Percentiles rank a stretch among this genome's conserved stretches.
phyloP scores from a whole-genome alignment of 805 yeast species.

The Yarrowia deformans region DNA sequence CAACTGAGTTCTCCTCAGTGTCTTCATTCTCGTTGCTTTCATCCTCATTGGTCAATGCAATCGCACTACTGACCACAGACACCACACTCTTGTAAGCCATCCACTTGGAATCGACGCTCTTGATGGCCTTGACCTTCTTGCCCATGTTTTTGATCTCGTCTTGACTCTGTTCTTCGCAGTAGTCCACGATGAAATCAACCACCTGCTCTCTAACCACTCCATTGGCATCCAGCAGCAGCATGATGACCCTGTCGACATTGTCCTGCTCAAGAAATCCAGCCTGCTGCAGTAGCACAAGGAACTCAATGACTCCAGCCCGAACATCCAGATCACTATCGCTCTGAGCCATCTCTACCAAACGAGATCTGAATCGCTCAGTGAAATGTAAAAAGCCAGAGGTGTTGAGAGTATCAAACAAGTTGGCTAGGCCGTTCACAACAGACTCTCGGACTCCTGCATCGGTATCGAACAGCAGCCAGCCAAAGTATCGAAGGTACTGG shows the following conservation, averaged over 20 bases:
- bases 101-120: conserved; percentile 11
- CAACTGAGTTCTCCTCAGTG: background rate
- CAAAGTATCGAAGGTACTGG: conserved; percentile 75
- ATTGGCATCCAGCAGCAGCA: conserved; percentile 53
- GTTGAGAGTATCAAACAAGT: conserved; percentile 56
- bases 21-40: background rate
- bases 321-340: conserved; percentile 65
- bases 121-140: conserved; percentile 18
- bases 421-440: conserved; percentile 63
- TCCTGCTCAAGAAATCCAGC: conserved; percentile 70
- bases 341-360: conserved; percentile 68
- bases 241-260: conserved; percentile 58
- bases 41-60: background rate
- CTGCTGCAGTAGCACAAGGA: conserved; percentile 63
- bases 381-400: conserved; percentile 78
- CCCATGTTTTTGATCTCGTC: conserved; percentile 38
- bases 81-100: conserved; percentile 15
- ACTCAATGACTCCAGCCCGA: conserved; percentile 58
- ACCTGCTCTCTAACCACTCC: conserved; percentile 55
- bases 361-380: conserved; percentile 72
- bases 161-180: conserved; percentile 50
- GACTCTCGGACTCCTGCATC: conserved; percentile 67
- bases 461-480: conserved; percentile 84
- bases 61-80: conserved; percentile 3
- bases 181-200: conserved; percentile 58